Percentiles rank a stretch among this genome's conserved stretches.
Conservation (phyloP, 163 green algal genomes). For the Scenedesmus sp. region DNA sequence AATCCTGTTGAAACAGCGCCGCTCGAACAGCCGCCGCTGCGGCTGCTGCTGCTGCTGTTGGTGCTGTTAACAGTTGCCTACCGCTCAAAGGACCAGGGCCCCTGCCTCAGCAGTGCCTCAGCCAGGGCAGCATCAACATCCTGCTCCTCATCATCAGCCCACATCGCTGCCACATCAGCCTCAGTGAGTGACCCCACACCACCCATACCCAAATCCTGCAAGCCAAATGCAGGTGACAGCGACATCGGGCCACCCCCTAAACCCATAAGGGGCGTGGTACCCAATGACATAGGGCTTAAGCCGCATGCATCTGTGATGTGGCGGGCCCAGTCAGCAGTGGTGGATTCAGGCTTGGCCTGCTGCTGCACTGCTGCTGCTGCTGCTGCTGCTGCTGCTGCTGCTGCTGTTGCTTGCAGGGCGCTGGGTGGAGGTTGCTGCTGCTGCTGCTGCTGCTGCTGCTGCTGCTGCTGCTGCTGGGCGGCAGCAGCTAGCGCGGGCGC, state of each 20-base stretch:
- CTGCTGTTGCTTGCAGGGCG: not conserved
- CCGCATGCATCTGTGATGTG: not conserved
- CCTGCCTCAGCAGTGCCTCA: constrained; percentile 21
- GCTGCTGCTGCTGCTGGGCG: constrained; percentile 3
- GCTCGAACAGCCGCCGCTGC: too few species aligned
- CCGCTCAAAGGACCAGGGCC: not conserved
- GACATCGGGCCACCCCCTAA: constrained; percentile 40
- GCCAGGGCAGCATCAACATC: constrained; percentile 5
- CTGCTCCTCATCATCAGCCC: constrained; percentile 26
- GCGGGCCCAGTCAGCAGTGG: constrained; percentile 3
- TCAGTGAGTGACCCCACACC: constrained; percentile 15
- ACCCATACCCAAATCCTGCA: constrained; percentile 18
- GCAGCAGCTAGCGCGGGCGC: not conserved
- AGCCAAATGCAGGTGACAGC: not conserved
- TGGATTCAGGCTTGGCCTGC: not conserved
- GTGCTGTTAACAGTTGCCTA: not conserved
- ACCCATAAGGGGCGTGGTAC: not conserved
- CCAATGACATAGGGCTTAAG: not conserved
- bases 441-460: not conserved
- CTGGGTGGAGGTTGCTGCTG: not conserved
- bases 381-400: not conserved
- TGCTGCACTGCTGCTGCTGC: not conserved
- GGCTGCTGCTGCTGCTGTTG: not conserved
- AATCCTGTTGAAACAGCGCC: not conserved
- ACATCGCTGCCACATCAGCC: constrained; percentile 37